A percentile compares a stretch with the other conserved stretches of the same genome.
Conservation (phyloP, 2,329 filamentous ascomycete species). For the Macrophomina tecta region DNA sequence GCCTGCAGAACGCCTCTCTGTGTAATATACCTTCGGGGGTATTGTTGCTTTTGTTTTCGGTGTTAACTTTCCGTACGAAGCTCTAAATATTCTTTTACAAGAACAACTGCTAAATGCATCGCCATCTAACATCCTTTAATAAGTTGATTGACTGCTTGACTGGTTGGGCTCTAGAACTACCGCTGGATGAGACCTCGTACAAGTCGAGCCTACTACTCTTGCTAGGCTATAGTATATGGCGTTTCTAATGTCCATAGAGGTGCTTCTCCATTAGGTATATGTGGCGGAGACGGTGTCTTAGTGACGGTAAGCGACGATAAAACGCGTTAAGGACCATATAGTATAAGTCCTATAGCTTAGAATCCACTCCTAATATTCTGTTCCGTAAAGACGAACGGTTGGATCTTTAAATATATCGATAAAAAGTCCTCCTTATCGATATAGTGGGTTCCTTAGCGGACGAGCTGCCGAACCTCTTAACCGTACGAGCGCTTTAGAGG, state of each 20-base stretch:
- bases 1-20: not conserved
- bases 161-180: conserved; percentile 33
- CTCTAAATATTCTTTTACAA: conserved; percentile 26
- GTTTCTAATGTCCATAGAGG: conserved; percentile 32
- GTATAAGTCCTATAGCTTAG: conserved; percentile 31
- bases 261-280: conserved; percentile 15
- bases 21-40: conserved; percentile 25
- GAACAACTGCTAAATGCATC: conserved; percentile 24
- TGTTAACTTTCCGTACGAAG: conserved; percentile 24
- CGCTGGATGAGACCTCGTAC: conserved; percentile 30
- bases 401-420: conserved; percentile 23
- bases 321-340: conserved; percentile 30
- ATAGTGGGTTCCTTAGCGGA: conserved; percentile 12
- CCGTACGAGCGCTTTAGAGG: conserved; percentile 31
- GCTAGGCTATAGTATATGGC: conserved; percentile 32
- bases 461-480: not conserved
- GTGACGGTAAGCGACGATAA: conserved; percentile 31
- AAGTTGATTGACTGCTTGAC: conserved; percentile 31
- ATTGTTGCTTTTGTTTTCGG: not conserved
- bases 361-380: conserved; percentile 32
- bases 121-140: conserved; percentile 31
- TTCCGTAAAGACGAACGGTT: conserved; percentile 25
- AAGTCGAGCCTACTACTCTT: conserved; percentile 32
- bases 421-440: conserved; percentile 27
- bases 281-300: conserved; percentile 32